Conservation (phyloP, 352 stramenopile species). For the Halophytophthora polymorphica region DNA sequence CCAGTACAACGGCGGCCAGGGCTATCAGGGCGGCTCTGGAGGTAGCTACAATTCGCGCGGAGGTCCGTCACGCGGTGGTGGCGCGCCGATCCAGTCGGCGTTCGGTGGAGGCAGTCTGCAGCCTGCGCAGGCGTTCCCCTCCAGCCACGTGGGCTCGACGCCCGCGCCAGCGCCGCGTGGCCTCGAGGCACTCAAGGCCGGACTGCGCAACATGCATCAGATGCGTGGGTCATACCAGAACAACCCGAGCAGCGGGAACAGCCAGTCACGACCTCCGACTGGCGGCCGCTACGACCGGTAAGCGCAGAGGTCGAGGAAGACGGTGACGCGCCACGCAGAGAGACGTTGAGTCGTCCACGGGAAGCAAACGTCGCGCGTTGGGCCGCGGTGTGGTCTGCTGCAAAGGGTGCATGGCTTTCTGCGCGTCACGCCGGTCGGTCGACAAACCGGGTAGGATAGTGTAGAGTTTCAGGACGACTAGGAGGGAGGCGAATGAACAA, state of each 20-base stretch:
- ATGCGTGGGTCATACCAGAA: slow-evolving; percentile 41
- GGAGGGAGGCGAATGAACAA: slow-evolving; percentile 14
- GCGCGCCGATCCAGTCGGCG: slow-evolving; percentile 56
- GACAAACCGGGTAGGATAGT: slow-evolving; percentile 17
- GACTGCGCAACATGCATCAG: slow-evolving; percentile 84
- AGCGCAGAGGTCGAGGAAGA: slow-evolving; percentile 7
- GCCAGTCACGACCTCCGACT: slow-evolving; percentile 3
- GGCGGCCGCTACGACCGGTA: slow-evolving; percentile 56
- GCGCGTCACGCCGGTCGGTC: slow-evolving; percentile 4
- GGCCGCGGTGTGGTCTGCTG: not conserved
- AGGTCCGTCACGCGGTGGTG: slow-evolving; percentile 17
- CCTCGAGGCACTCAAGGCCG: slow-evolving; percentile 74
- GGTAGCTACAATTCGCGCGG: slow-evolving; percentile 17
- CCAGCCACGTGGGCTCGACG: slow-evolving; percentile 30
- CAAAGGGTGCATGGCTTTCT: not conserved
- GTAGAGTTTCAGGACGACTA: slow-evolving; percentile 24
- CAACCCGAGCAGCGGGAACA: slow-evolving; percentile 10
- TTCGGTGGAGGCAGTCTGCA: slow-evolving; percentile 52
- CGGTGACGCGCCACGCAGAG: not conserved
- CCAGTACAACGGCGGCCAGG: slow-evolving; percentile 13
- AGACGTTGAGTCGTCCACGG: not conserved
- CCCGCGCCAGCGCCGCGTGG: slow-evolving; percentile 35
- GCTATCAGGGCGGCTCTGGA: slow-evolving; percentile 29
- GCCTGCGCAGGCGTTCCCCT: slow-evolving; percentile 45
- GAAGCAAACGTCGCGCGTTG: not conserved